Conservation (phyloP, 495 filamentous ascomycete species). For the Bryoglossum gracile region DNA sequence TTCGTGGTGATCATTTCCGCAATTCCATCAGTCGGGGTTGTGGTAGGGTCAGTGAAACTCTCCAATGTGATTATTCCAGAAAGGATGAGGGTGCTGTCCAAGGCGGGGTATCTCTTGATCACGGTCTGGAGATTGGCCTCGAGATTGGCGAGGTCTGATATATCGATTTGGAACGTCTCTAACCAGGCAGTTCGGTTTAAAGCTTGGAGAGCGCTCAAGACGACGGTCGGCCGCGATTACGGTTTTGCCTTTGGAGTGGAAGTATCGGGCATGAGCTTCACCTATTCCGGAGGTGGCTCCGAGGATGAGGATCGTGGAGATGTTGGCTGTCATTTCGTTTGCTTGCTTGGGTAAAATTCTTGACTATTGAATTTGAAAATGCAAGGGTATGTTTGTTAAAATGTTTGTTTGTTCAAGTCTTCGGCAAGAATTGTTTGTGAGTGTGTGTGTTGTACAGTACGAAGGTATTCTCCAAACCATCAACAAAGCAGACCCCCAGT, state of each 20-base stretch:
- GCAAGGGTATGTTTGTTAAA: no score
- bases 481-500: no score
- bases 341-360: no score
- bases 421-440: no score
- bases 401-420: no score
- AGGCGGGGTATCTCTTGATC: slow-evolving; percentile 24
- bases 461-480: no score
- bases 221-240: slow-evolving; percentile 40
- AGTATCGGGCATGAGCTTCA: slow-evolving; percentile 34
- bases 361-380: no score
- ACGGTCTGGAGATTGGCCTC: slow-evolving; percentile 22
- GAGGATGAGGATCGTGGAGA: slow-evolving; percentile 31
- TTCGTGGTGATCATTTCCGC: slow-evolving; percentile 21
- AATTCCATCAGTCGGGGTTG: slow-evolving; percentile 23
- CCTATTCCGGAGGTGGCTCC: slow-evolving; percentile 44
- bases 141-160: slow-evolving; percentile 25
- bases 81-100: slow-evolving; percentile 33
- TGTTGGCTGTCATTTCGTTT: slow-evolving; percentile 23
- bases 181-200: slow-evolving; percentile 29
- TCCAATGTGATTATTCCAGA: slow-evolving; percentile 27
- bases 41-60: slow-evolving; percentile 23
- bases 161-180: slow-evolving; percentile 26
- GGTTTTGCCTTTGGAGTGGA: slow-evolving; percentile 35
- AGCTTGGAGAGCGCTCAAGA: slow-evolving; percentile 22
- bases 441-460: no score